These are phyloP conservation scores for Talaromyces albobiverticillius DNA, from an alignment of 2,329 filamentous ascomycete species.

Conservation along the genomic window DNA sequence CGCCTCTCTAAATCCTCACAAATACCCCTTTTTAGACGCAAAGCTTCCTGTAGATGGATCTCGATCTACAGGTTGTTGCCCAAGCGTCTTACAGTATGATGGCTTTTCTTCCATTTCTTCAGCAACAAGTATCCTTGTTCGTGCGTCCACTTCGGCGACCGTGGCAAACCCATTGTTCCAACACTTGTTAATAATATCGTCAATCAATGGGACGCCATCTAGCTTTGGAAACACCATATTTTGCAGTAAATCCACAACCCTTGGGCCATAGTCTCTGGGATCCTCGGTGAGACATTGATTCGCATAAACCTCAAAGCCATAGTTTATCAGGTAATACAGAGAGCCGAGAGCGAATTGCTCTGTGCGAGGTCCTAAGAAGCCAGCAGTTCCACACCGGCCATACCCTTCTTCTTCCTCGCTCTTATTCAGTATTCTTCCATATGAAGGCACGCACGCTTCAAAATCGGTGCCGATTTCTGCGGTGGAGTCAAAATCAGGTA, in stretches of 20 bases:
- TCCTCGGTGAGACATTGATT: slow-evolving; percentile 25
- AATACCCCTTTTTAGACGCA: slow-evolving; percentile 20
- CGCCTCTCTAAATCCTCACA: slow-evolving; percentile 24
- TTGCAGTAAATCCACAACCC: slow-evolving; percentile 22
- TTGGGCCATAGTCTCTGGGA: slow-evolving; percentile 22
- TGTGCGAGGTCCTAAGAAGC: slow-evolving; percentile 27
- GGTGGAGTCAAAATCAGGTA: slow-evolving; percentile 29
- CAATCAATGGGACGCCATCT: slow-evolving; percentile 24
- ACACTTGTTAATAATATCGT: slow-evolving; percentile 20
- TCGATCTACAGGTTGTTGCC: too few relatives aligned
- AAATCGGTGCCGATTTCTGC: slow-evolving; percentile 24
- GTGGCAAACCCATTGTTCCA: slow-evolving; percentile 23
- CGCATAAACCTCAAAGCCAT: slow-evolving; percentile 28
- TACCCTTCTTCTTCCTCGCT: slow-evolving; percentile 19
- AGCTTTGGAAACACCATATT: slow-evolving; percentile 24
- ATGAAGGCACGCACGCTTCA: slow-evolving; percentile 24
- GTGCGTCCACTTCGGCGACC: slow-evolving; percentile 18
- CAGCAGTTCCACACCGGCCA: slow-evolving; percentile 18
- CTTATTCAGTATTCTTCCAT: slow-evolving; percentile 27
- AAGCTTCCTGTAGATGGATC: slow-evolving; percentile 17
- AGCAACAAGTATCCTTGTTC: neutral
- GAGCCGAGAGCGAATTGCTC: slow-evolving; percentile 33
- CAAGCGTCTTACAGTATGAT: too few relatives aligned
- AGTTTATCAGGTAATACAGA: slow-evolving; percentile 31
- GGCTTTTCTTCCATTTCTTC: neutral